Evolutionary conservation across 345 rosid species (phyloP).

Genomic region (Pugionium dolabratum): DNA sequence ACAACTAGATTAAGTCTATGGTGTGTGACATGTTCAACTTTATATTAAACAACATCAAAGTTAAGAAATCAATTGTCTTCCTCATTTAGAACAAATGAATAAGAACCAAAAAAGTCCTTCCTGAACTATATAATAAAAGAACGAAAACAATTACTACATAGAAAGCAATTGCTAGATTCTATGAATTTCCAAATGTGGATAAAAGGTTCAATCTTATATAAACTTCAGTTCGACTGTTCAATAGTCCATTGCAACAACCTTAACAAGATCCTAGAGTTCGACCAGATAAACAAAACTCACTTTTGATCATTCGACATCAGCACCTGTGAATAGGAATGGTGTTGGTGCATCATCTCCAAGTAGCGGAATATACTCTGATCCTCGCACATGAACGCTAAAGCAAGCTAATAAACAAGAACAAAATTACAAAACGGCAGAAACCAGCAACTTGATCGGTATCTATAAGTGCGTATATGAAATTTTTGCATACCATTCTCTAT

Average conservation of each 20-base stretch:
- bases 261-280: slow-evolving; percentile 22
- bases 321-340: slow-evolving; percentile 51
- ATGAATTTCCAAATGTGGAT: slow-evolving; percentile 14
- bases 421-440: slow-evolving; percentile 18
- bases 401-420: slow-evolving; percentile 59
- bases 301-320: slow-evolving; percentile 51
- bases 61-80: neutral
- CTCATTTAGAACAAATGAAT: slow-evolving; percentile 11
- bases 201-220: neutral
- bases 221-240: too few species aligned
- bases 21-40: too few species aligned
- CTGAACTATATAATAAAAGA: too few species aligned
- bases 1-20: slow-evolving; percentile 4
- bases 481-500: slow-evolving; percentile 76
- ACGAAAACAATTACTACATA: neutral
- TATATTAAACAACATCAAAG: too few species aligned
- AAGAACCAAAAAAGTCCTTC: slow-evolving; percentile 19
- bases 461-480: slow-evolving; percentile 3
- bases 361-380: slow-evolving; percentile 70
- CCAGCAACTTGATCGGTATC: neutral
- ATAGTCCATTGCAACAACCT: neutral
- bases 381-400: slow-evolving; percentile 83
- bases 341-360: slow-evolving; percentile 62
- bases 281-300: slow-evolving; percentile 19
- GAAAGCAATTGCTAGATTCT: slow-evolving; percentile 16